Base-by-base conservation (phyloP, 768 basidiomycete species). In the Serendipita vermifera region DNA sequence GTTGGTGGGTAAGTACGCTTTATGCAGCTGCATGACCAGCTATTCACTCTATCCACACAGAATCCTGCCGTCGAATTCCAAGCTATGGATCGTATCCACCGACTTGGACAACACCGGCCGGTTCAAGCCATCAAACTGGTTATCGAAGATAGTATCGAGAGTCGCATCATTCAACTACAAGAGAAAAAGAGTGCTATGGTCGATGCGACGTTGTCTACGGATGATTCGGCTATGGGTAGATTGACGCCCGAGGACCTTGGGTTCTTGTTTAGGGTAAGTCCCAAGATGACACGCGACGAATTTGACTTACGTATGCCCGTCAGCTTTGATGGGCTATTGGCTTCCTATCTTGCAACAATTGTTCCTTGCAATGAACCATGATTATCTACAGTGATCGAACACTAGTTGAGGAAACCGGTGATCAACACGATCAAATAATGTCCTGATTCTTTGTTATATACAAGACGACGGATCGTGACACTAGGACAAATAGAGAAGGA, bases 101-200 rank as follows among this genome's bases (percentile, higher is more conserved):
- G 92, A 58, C 74, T 96, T 38, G 93, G 93, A n/a, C 92, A 98
- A 68, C 84, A 82, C 61, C 79, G 94, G 22, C 93, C 94, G 5
- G 88, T 99, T 41, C 79, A 86, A 62, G 91, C 91, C 14, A 89
- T 90, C 68, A 94, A 98, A 64, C 75, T 98, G 6, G 86, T 97
- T 15, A 78, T 97, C 38, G 92, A 98, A 68, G 93, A 99, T 66
- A 89, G 87, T 58, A 98, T 99, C 59, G 96, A 99, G 67, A 85
- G 83, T 63, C 83, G 91, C 59, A 98, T 99, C 57, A 77, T 99
- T 15, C 89, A 94, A 69, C 72, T 94, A n/a, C 92, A 97, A 70
- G 91, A 96, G 69, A 96, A 97, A 74, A 99, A 99, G 68, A 79
- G 83, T 35, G 91, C 90, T 0, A 94, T 96, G 92, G 81, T 93